phyloP scores from a whole-genome alignment of 176 grass and related monocot species.

The Oryza officinalis region DNA sequence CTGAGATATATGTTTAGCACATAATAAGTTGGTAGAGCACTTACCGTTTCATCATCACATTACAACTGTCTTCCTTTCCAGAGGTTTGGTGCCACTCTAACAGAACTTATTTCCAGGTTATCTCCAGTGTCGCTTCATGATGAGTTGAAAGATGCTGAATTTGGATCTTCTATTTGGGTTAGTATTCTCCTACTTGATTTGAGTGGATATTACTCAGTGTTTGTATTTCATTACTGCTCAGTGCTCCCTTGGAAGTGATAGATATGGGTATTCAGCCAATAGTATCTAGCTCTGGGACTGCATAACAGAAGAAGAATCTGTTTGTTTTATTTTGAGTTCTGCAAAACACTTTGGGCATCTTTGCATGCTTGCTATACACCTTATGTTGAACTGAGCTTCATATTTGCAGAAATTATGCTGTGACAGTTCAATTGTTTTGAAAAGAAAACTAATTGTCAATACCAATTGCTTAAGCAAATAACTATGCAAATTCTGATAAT shows the following conservation, averaged over 20 bases:
- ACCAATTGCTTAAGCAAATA: not conserved
- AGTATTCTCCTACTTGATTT: not conserved
- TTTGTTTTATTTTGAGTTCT: not conserved
- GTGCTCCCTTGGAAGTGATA: not conserved
- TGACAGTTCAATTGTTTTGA: not conserved
- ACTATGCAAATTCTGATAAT: not conserved
- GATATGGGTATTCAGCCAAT: too few species aligned
- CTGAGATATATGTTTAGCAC: not conserved
- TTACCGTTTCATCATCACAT: not conserved
- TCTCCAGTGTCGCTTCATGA: constrained; percentile 34
- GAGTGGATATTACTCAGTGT: too few species aligned
- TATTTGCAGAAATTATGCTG: not conserved
- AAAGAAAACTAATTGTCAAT: not conserved
- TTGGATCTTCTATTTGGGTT: not conserved
- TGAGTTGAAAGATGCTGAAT: not conserved
- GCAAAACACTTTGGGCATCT: not conserved
- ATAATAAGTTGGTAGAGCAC: not conserved
- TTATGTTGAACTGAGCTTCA: not conserved
- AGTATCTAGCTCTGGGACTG: not conserved
- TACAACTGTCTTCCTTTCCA: not conserved
- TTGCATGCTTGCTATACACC: not conserved
- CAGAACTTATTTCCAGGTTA: not conserved
- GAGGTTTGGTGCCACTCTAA: not conserved
- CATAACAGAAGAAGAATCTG: not conserved
- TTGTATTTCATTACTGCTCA: not conserved